These are phyloP conservation scores for Citrullus mucosospermus DNA, from an alignment of 306 rosid genomes.

Conservation along the genomic window DNA sequence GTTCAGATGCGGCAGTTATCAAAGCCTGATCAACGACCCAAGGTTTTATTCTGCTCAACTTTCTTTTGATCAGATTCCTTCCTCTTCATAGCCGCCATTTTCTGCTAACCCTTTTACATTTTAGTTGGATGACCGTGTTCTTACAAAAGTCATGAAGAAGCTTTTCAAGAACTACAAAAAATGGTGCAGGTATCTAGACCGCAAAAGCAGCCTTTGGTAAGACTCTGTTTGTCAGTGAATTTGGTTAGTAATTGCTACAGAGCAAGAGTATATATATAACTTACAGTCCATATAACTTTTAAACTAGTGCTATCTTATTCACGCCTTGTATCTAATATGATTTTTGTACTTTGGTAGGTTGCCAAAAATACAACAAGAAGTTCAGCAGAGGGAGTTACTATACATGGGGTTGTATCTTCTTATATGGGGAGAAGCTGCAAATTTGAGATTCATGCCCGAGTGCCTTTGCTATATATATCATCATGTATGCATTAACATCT, in stretches of 20 bases:
- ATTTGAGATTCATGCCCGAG: constrained; percentile 97
- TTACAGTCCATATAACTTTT: background rate
- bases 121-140: constrained; percentile 77
- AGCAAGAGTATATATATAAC: background rate
- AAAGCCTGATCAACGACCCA: constrained; percentile 58
- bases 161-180: constrained; percentile 83
- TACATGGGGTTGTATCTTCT: constrained; percentile 97
- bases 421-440: constrained; percentile 99
- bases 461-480: constrained; percentile 97
- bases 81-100: constrained; percentile 4
- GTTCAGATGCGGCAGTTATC: constrained; percentile 59
- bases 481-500: constrained; percentile 46
- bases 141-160: constrained; percentile 82
- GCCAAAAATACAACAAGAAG: constrained; percentile 93
- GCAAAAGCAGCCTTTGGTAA: constrained; percentile 99
- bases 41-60: constrained; percentile 36
- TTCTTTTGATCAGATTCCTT: background rate
- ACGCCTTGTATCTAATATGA: background rate
- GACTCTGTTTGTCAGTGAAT: constrained; percentile 11
- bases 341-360: constrained; percentile 40
- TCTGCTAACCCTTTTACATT: constrained; percentile 12
- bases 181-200: constrained; percentile 92
- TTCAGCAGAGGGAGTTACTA: constrained; percentile 80
- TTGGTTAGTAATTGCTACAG: background rate
- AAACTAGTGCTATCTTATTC: background rate